A percentile compares a stretch with the other conserved stretches of the same genome.
Evolutionary conservation across 164 flowering plant genomes (phyloP).

Genomic region (Magnolia kwangsiensis): DNA sequence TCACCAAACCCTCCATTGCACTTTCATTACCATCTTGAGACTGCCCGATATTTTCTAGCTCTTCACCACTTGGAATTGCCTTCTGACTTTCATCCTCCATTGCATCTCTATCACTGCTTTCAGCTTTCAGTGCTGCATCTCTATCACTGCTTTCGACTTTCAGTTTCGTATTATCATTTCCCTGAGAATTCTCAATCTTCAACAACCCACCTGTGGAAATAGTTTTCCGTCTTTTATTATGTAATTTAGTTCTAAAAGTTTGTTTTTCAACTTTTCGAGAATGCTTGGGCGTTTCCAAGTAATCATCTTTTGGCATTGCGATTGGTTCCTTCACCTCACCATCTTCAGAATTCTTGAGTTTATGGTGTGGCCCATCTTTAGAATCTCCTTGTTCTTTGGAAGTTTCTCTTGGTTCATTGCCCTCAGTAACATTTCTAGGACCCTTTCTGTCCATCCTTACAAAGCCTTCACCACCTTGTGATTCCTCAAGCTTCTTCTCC

Average conservation of each 20-base stretch:
- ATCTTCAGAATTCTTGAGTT: constrained; percentile 4
- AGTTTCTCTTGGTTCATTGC: constrained; percentile 7
- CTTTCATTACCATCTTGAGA: too few relatives aligned
- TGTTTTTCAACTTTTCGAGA: constrained; percentile 14
- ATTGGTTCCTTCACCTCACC: constrained; percentile 8
- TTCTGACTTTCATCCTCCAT: too few relatives aligned
- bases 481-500: neutral
- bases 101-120: neutral
- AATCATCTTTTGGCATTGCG: constrained; percentile 10
- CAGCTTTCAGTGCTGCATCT: neutral
- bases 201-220: neutral
- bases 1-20: neutral
- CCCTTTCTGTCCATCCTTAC: neutral
- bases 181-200: neutral
- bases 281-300: constrained; percentile 13
- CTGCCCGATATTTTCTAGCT: too few relatives aligned
- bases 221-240: constrained; percentile 32
- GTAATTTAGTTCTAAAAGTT: constrained; percentile 11
- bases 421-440: constrained; percentile 1
- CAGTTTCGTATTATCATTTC: neutral
- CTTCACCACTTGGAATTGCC: too few relatives aligned
- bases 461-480: neutral
- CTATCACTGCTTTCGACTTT: neutral
- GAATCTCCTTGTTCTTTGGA: neutral
- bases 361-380: neutral